A percentile compares a stretch with the other conserved stretches of the same genome.
phyloP scores from a whole-genome alignment of 2,329 filamentous ascomycete species.

The Colletotrichum simmondsii region DNA sequence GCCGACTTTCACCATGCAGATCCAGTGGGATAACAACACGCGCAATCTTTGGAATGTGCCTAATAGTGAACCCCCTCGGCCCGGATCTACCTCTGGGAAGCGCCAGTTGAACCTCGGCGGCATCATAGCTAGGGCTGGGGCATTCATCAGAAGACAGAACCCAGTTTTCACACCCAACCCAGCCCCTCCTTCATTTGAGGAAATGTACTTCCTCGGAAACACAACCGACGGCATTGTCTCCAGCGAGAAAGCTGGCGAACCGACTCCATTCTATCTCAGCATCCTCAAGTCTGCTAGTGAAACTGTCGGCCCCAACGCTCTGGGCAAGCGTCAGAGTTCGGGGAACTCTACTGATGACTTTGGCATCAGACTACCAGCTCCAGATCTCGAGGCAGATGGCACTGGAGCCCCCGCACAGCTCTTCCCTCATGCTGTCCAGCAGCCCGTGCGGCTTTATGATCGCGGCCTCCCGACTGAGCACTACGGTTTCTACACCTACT shows the following conservation, averaged over 20 bases:
- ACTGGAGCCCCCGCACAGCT: constrained; percentile 78
- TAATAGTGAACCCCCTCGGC: constrained; percentile 47
- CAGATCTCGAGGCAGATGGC: constrained; percentile 73
- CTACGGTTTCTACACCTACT: constrained; percentile 95
- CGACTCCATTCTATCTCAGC: constrained; percentile 89
- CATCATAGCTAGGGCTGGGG: constrained; percentile 31
- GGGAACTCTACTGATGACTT: constrained; percentile 28
- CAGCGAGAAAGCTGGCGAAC: constrained; percentile 80
- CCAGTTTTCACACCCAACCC: constrained; percentile 63
- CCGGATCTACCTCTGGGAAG: constrained; percentile 28
- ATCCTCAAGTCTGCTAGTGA: constrained; percentile 64
- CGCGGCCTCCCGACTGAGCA: constrained; percentile 84
- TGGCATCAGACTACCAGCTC: constrained; percentile 65
- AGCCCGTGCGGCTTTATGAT: constrained; percentile 88
- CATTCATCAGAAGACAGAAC: constrained; percentile 34
- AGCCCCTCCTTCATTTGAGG: constrained; percentile 68
- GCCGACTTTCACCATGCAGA: constrained; percentile 84
- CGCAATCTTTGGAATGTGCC: constrained; percentile 60
- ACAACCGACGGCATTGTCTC: constrained; percentile 81
- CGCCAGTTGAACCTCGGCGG: constrained; percentile 11
- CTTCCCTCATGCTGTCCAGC: constrained; percentile 76
- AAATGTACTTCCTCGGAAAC: constrained; percentile 85
- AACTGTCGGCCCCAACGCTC: constrained; percentile 41
- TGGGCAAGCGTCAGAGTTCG: constrained; percentile 43
- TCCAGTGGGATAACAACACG: constrained; percentile 75